Evolutionary conservation across 1,284 basidiomycete species (phyloP).

Genomic region (Sporisorium iseilematis-ciliati): DNA sequence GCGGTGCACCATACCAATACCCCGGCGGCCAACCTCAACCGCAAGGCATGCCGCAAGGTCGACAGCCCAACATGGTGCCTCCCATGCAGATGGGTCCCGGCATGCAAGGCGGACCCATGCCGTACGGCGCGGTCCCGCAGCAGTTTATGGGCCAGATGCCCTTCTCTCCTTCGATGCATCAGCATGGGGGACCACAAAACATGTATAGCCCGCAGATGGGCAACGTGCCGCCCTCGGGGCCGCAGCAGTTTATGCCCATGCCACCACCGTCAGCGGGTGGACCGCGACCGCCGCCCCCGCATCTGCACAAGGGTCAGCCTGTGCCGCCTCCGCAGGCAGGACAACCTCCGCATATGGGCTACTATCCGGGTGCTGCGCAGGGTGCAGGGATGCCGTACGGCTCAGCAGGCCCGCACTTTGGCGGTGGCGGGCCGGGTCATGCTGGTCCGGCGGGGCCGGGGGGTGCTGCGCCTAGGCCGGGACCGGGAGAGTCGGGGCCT

Average conservation of each 20-base stretch:
- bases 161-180: conserved; percentile 59
- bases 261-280: conserved; percentile 41
- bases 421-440: conserved; percentile 16
- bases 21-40: conserved; percentile 41
- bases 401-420: conserved; percentile 31
- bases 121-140: conserved; percentile 50
- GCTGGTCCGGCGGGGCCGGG: conserved; percentile 21
- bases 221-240: conserved; percentile 32
- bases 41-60: conserved; percentile 34
- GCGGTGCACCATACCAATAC: conserved; percentile 47
- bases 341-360: conserved; percentile 41
- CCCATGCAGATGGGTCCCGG: conserved; percentile 44
- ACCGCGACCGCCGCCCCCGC: conserved; percentile 46
- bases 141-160: conserved; percentile 59
- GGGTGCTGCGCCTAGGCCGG: conserved; percentile 9
- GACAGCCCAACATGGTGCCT: conserved; percentile 36
- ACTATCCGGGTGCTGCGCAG: conserved; percentile 29
- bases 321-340: conserved; percentile 22
- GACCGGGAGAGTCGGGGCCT: conserved; percentile 21
- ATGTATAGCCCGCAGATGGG: conserved; percentile 65
- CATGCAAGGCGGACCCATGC: conserved; percentile 45
- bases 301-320: conserved; percentile 37
- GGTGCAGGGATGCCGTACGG: conserved; percentile 26
- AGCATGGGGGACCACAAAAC: conserved; percentile 50
- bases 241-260: conserved; percentile 52